A percentile compares a stretch with the other conserved stretches of the same genome.
Evolutionary conservation across 2,329 filamentous ascomycete species (phyloP).

Genomic region (Colletotrichum sp.): DNA sequence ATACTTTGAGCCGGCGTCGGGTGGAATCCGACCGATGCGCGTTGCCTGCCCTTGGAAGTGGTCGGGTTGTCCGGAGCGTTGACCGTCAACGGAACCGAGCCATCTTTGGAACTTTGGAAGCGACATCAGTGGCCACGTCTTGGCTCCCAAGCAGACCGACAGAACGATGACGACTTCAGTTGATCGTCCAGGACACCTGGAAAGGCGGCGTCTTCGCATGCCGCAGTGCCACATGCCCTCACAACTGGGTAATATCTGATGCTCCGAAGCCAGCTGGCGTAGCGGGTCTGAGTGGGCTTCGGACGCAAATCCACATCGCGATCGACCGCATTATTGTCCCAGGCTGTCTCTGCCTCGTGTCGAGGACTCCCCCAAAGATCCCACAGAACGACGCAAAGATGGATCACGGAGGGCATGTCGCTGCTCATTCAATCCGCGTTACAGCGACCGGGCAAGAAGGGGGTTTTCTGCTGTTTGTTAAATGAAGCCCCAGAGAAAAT

Average conservation of each 20-base stretch:
- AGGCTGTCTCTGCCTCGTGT: neutral
- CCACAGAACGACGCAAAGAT: neutral
- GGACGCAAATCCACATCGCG: neutral
- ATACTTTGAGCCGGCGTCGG: neutral
- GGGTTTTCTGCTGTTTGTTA: neutral
- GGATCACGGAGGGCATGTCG: neutral
- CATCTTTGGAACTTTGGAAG: neutral
- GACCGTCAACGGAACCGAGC: neutral
- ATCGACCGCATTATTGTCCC: neutral
- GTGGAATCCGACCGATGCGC: neutral
- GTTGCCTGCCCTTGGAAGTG: neutral
- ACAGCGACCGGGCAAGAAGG: neutral
- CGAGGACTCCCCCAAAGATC: neutral
- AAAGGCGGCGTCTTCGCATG: neutral
- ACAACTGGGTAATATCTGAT: neutral
- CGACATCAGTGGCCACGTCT: neutral
- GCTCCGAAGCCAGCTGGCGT: neutral
- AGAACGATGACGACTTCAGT: neutral
- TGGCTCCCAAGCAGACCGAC: neutral
- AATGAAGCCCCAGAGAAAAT: slow-evolving; percentile 1
- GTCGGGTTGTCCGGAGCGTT: neutral
- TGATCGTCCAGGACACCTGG: neutral
- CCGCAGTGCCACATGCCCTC: neutral
- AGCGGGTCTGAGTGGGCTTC: neutral
- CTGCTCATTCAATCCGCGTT: neutral